phyloP scores from a whole-genome alignment of 106 monocot genomes.

The Platanthera zijinensis region DNA sequence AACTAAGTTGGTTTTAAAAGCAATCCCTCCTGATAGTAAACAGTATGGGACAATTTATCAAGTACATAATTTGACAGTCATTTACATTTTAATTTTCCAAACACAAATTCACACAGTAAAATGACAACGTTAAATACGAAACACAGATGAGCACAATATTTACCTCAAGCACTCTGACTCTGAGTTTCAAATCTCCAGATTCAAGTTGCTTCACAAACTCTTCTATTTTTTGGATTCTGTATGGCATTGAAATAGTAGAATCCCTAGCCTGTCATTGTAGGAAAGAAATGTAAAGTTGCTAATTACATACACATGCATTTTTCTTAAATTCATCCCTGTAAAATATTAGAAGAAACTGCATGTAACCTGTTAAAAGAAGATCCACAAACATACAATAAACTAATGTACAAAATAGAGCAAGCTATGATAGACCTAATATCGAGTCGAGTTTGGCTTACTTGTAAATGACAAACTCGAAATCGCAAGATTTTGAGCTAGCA shows the following conservation, averaged over 20 bases:
- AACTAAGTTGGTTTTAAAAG: background rate
- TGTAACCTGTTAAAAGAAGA: background rate
- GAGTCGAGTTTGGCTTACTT: no score
- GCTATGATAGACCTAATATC: no score
- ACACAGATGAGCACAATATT: background rate
- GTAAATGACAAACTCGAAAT: no score
- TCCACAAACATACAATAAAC: background rate
- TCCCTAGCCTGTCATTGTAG: constrained; percentile 63
- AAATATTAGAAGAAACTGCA: background rate
- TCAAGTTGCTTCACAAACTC: constrained; percentile 84
- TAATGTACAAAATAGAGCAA: no score
- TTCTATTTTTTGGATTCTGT: constrained; percentile 77
- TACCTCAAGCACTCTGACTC: constrained; percentile 96
- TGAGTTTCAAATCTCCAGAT: constrained; percentile 81
- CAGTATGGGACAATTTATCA: background rate
- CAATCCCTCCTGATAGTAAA: background rate
- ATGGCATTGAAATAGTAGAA: constrained; percentile 85
- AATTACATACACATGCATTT: background rate
- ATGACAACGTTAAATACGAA: background rate
- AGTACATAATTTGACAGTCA: background rate
- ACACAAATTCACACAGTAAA: background rate
- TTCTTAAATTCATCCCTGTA: background rate
- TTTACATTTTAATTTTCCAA: background rate
- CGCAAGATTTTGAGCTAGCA: no score
- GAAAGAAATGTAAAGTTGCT: background rate